phyloP scores from a whole-genome alignment of 2,329 filamentous ascomycete species.

The Phialocephala sp. region DNA sequence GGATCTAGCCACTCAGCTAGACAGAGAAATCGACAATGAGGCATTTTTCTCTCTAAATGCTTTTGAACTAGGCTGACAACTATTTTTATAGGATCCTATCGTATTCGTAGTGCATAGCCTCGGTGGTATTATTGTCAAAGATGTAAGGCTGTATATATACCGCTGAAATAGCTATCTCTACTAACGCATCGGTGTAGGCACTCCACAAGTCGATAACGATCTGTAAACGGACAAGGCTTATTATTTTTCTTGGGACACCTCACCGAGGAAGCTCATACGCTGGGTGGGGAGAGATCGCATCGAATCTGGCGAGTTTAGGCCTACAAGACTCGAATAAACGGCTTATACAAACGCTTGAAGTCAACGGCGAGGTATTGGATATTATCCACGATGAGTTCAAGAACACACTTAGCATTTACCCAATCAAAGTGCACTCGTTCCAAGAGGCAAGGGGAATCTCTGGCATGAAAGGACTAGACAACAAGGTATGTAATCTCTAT shows the following conservation, averaged over 20 bases:
- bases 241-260: conserved; percentile 20
- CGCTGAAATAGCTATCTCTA: neutral
- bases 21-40: conserved; percentile 43
- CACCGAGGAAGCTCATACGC: conserved; percentile 17
- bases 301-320: neutral
- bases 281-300: neutral
- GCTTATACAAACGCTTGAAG: neutral
- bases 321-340: conserved; percentile 1
- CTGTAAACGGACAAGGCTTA: conserved; percentile 2
- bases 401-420: conserved; percentile 8
- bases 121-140: conserved; percentile 8
- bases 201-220: neutral
- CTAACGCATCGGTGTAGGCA: neutral
- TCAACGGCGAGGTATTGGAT: neutral
- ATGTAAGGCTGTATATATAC: neutral
- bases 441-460: conserved; percentile 45
- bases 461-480: conserved; percentile 44
- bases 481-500: conserved; percentile 40
- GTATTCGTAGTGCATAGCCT: conserved; percentile 6
- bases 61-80: neutral
- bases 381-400: conserved; percentile 1
- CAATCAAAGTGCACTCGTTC: conserved; percentile 49
- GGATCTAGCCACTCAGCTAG: conserved; percentile 39
- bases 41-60: conserved; percentile 23
- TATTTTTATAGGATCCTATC: neutral